These are phyloP conservation scores for Penicillium fimorum DNA, from an alignment of 495 filamentous ascomycete genomes.

Conservation along the genomic window DNA sequence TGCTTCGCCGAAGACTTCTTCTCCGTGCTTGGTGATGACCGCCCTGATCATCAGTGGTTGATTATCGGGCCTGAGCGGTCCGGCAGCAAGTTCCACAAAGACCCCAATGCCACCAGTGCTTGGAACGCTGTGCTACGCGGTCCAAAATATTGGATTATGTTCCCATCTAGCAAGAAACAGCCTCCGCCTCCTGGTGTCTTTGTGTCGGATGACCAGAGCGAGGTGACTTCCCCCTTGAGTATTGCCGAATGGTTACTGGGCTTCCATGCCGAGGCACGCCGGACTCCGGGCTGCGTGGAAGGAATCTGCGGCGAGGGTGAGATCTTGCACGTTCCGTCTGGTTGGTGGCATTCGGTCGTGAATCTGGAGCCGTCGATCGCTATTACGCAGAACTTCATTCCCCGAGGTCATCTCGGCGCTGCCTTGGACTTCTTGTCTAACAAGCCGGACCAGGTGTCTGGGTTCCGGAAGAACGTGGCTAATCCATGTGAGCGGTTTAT, in stretches of 20 bases:
- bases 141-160: constrained; percentile 98
- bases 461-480: constrained; percentile 70
- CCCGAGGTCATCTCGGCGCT: constrained; percentile 66
- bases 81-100: constrained; percentile 95
- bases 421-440: constrained; percentile 81
- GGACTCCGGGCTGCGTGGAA: constrained; percentile 75
- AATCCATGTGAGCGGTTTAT: constrained; percentile 78
- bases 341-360: constrained; percentile 97
- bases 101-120: constrained; percentile 73
- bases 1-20: constrained; percentile 93
- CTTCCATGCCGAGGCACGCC: constrained; percentile 86
- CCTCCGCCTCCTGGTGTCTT: constrained; percentile 83
- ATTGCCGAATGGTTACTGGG: constrained; percentile 93
- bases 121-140: constrained; percentile 96
- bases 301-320: constrained; percentile 86
- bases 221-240: constrained; percentile 91
- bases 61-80: constrained; percentile 88
- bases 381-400: constrained; percentile 95
- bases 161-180: constrained; percentile 62
- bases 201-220: constrained; percentile 86
- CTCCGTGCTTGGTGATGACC: constrained; percentile 69
- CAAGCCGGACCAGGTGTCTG: constrained; percentile 80
- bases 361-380: constrained; percentile 83
- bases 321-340: constrained; percentile 86
- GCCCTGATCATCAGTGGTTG: constrained; percentile 89